phyloP scores from a whole-genome alignment of 1,284 basidiomycete genomes.

The Microbotryum saponariae region DNA sequence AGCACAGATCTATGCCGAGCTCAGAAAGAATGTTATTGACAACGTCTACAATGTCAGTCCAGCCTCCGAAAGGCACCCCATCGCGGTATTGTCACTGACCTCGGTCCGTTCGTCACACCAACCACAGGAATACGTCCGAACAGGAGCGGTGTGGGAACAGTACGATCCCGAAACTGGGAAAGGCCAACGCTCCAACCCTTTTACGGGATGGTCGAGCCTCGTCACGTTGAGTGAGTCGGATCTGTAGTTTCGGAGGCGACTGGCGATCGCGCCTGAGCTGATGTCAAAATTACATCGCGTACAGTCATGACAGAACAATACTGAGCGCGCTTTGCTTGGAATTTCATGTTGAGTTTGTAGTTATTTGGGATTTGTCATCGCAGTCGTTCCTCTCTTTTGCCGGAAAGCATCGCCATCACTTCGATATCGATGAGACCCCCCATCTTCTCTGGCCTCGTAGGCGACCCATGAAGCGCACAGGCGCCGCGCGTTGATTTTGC shows the following conservation, averaged over 20 bases:
- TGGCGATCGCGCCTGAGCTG: not conserved
- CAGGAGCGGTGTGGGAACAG: conserved; percentile 94
- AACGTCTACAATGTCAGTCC: conserved; percentile 69
- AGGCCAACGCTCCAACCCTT: conserved; percentile 77
- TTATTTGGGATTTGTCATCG: no score
- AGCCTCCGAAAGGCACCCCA: no score
- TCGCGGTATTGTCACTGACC: not conserved
- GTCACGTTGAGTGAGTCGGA: conserved; percentile 59
- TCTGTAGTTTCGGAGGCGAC: not conserved
- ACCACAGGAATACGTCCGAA: conserved; percentile 72
- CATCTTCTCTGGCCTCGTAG: no score
- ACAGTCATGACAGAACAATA: conserved; percentile 42
- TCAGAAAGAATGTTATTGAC: conserved; percentile 71
- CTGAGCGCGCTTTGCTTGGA: conserved; percentile 2
- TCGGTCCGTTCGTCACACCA: not conserved
- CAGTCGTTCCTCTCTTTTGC: no score
- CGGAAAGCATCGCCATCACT: no score
- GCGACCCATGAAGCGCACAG: no score
- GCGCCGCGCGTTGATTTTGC: no score
- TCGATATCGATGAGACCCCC: no score
- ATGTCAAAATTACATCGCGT: not conserved
- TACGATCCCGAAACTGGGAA: conserved; percentile 76
- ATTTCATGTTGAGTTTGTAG: no score
- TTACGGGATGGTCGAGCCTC: conserved; percentile 86
- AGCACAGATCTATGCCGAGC: conserved; percentile 64